These are phyloP conservation scores for Auricularia sp. DNA, from an alignment of 768 basidiomycete genomes.

Conservation along the genomic window DNA sequence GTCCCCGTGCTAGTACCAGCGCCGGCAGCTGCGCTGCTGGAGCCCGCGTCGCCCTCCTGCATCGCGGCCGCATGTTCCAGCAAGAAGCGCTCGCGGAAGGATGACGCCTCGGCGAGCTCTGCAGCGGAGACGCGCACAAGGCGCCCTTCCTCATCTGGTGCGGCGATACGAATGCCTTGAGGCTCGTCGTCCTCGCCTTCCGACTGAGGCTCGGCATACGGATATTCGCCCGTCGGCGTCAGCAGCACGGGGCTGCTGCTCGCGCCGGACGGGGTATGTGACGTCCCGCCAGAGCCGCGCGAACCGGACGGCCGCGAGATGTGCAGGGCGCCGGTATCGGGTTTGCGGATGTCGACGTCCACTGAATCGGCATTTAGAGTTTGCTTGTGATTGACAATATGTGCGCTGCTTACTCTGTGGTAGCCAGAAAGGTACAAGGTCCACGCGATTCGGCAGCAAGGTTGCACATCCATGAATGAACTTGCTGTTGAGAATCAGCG, in stretches of 20 bases:
- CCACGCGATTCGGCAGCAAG: conserved; percentile 80
- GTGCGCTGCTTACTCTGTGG: conserved; percentile 62
- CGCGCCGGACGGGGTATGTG: conserved; percentile 32
- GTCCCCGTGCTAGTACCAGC: conserved; percentile 6
- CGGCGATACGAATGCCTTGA: conserved; percentile 51
- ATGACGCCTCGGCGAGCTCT: conserved; percentile 76
- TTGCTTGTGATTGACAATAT: background rate
- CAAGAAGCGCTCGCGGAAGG: conserved; percentile 51
- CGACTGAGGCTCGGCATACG: conserved; percentile 82
- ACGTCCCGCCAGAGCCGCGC: conserved; percentile 14
- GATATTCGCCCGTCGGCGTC: conserved; percentile 10
- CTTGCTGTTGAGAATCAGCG: conserved; percentile 40
- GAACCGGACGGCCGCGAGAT: conserved; percentile 60
- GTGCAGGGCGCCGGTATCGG: conserved; percentile 63
- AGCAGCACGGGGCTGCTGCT: background rate
- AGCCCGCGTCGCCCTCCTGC: conserved; percentile 15
- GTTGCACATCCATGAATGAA: conserved; percentile 97
- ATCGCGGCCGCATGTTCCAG: conserved; percentile 47
- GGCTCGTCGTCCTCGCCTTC: conserved; percentile 92
- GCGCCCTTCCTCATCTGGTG: conserved; percentile 58
- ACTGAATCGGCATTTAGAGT: conserved; percentile 33
- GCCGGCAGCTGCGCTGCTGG: conserved; percentile 8
- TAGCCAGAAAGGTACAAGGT: conserved; percentile 97
- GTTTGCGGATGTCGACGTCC: conserved; percentile 93
- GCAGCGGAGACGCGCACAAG: conserved; percentile 65